Base-by-base conservation (phyloP, 2,329 filamentous ascomycete genomes). In the Orbilia ellipsospora region DNA sequence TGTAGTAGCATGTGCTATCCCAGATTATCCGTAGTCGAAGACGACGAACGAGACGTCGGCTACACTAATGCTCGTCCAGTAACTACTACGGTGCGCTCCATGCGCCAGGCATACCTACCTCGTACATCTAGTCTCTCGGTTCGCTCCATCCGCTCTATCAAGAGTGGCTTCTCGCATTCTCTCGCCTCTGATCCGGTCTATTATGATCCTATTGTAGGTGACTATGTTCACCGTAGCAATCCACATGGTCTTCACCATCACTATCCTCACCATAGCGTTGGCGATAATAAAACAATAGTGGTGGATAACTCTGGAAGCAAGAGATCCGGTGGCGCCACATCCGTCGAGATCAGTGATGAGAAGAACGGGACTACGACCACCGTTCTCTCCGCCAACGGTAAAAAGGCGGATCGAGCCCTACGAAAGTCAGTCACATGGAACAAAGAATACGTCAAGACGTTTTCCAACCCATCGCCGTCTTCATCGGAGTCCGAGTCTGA, bases 321-420 rank as follows among this genome's bases (percentile, higher is more conserved):
- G 42, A 70, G 44, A 31, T 63, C 50, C 10, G 28, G 57, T 5
- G 57, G 51, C 6, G 23, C 67, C n/a, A 63, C 67, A 10, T 20
- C 67, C 5, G 52, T 72, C 5, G 67, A 72, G 48, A 72, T 72
- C 18, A 72, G 48, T 13, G 60, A 65, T 26, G 60, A 60, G 2
- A 65, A 57, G 40, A 60, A 12, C 16, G 67, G 67, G 15, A 55
- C 52, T 7, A 72, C 52, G 4, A 72, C 67, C n/a, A 72, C 67
- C 7, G 42, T 72, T 26, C 28, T 72, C 15, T 59, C 67, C 2
- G 44, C 52, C 10, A 55, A 60, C 18, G 36, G 67, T 16, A 72
- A 63, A 26, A 59, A 55, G 13, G 16, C 52, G 20, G 36, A 45
- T 20, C 36, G 26, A 45, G 12, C 6, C 5, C 26, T 60, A 6